Base-by-base conservation (phyloP, 805 yeast species). In the Saturnispora silvae region DNA sequence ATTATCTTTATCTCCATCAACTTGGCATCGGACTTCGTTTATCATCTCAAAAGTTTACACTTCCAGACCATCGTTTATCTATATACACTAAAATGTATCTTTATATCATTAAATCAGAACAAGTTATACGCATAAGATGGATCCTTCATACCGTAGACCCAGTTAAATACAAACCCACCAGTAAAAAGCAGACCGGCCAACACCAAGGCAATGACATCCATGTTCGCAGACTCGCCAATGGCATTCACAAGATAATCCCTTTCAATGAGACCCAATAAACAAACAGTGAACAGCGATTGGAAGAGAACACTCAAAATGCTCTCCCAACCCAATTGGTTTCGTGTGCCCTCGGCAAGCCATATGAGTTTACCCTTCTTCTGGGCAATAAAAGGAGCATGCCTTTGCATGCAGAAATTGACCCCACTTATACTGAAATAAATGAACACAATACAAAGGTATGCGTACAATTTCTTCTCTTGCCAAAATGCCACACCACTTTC, bases 251-350 rank as follows among this genome's bases (percentile, higher is more conserved):
- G 34, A 5, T 51, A 50, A 26, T 40, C 45, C n/a, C n/a, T n/a
- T n/a, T n/a, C n/a, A 8, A 70, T 59, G 31, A 81, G 52, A 1
- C 50, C 36, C 9, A 70, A 48, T n/a, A 71, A 35, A 4, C 65
- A 41, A 0, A 56, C 35, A 0, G 69, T 72, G 45, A 81, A 59
- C 0, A 57, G 46, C 5, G 67, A 44, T 47, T 81, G 82, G 44
- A 70, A 60, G 2, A 48, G 52, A 3, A 72, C 67, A 6, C 79
- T 68, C 2, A 77, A 53, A 4, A 75, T 49, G 3, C 76, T 65
- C 51, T 82, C 94, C 4, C 71, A 57, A 1, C 92, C 89, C 55
- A 80, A 75, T 56, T 81, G 89, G 63, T 75, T 75, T 39, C 68
- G 70, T 3, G 59, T 55, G 3, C 83, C 85, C 11, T 84, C 84